These are phyloP conservation scores for Verticillium longisporum DNA, from an alignment of 2,329 filamentous ascomycete genomes.

Conservation along the genomic window DNA sequence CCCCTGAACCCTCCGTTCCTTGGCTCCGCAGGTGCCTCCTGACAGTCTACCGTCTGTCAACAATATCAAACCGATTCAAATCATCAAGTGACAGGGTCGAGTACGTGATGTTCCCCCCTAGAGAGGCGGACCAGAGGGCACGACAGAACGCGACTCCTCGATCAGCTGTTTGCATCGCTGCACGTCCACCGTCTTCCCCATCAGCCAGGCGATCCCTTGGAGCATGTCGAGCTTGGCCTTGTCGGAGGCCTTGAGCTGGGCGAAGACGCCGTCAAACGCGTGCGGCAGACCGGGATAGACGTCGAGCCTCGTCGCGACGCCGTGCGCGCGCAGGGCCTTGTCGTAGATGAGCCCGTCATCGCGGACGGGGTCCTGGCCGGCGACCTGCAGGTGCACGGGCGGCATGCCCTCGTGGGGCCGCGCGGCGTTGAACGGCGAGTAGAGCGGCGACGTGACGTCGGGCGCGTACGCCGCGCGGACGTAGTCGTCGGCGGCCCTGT, in stretches of 20 bases:
- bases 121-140: no score
- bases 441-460: conserved; percentile 18
- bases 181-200: background rate
- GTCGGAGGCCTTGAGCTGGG: background rate
- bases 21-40: no score
- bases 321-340: conserved; percentile 33
- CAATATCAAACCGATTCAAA: no score
- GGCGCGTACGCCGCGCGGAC: conserved; percentile 21
- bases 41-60: no score
- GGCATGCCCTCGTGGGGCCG: conserved; percentile 28
- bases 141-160: background rate
- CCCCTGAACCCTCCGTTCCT: no score
- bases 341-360: conserved; percentile 50
- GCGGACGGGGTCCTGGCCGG: conserved; percentile 40
- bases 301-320: conserved; percentile 34
- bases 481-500: conserved; percentile 15
- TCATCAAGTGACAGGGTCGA: no score
- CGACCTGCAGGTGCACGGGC: conserved; percentile 41
- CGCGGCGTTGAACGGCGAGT: conserved; percentile 23
- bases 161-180: background rate
- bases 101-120: no score
- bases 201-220: conserved; percentile 4
- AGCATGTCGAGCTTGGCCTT: conserved; percentile 4
- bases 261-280: conserved; percentile 6
- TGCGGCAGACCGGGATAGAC: conserved; percentile 8